Conservation (phyloP, 163 green algal genomes). For the Scenedesmus sp. region DNA sequence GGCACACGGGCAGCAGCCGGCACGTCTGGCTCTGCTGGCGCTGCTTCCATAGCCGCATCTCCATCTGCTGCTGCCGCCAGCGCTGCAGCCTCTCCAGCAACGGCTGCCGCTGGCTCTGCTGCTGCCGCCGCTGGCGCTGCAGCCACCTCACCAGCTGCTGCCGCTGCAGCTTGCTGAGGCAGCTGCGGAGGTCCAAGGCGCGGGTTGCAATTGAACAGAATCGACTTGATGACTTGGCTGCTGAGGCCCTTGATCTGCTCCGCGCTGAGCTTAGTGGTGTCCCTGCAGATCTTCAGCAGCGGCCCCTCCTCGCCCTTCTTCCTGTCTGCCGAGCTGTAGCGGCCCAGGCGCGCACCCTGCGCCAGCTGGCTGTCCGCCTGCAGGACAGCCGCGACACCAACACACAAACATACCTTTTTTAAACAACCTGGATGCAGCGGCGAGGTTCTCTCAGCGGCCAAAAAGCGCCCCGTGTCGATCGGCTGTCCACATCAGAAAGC, state of each 20-base stretch:
- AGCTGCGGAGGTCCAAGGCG: background rate
- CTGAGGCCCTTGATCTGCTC: conserved; percentile 94
- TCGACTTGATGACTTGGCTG: conserved; percentile 86
- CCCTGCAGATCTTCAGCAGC: conserved; percentile 74
- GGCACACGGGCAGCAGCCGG: conserved; percentile 17
- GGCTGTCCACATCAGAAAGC: no score
- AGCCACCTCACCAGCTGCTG: background rate
- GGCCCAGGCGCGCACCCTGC: conserved; percentile 58
- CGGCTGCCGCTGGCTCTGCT: background rate
- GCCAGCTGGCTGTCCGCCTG: conserved; percentile 70
- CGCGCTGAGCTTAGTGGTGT: conserved; percentile 77
- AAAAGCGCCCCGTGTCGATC: no score
- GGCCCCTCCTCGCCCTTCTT: conserved; percentile 62
- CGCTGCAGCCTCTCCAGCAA: conserved; percentile 4
- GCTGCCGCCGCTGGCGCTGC: background rate
- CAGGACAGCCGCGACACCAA: conserved; percentile 49
- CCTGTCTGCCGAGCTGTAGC: conserved; percentile 51
- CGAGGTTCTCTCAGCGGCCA: no score
- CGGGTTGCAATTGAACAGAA: conserved; percentile 85
- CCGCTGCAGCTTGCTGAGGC: background rate
- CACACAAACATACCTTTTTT: background rate
- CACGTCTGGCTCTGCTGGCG: background rate
- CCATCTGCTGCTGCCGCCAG: conserved; percentile 22
- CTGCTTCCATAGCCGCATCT: background rate
- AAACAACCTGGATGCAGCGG: no score